A percentile compares a stretch with the other conserved stretches of the same genome.
These are phyloP conservation scores for Pythium volutum DNA, from an alignment of 352 stramenopile genomes.

Conservation along the genomic window DNA sequence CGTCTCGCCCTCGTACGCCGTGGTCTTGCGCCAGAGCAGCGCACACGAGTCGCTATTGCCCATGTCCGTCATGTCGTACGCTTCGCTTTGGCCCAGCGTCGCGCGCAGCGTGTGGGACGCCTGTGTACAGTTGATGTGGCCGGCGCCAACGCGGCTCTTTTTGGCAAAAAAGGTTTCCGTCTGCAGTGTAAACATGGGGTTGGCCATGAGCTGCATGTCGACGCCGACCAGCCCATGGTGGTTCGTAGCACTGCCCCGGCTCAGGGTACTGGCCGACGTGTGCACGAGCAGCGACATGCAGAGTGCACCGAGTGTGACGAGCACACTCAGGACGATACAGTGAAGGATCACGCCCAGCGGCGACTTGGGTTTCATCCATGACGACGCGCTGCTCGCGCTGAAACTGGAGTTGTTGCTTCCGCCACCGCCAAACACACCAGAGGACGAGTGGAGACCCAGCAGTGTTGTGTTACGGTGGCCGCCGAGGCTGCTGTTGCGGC, in stretches of 20 bases:
- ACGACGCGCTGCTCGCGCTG: background rate
- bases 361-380: constrained; percentile 21
- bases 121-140: constrained; percentile 65
- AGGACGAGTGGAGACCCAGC: constrained; percentile 5
- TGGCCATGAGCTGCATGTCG: constrained; percentile 74
- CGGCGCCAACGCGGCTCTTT: constrained; percentile 31
- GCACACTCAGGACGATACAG: constrained; percentile 27
- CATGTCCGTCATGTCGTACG: constrained; percentile 38
- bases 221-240: constrained; percentile 29
- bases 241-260: background rate
- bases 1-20: constrained; percentile 44
- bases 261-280: constrained; percentile 9
- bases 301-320: constrained; percentile 34
- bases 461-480: background rate
- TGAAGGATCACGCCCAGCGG: constrained; percentile 25
- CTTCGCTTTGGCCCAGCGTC: constrained; percentile 43
- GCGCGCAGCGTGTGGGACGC: constrained; percentile 43
- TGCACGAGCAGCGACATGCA: constrained; percentile 47
- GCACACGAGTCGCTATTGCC: constrained; percentile 66
- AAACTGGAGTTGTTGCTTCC: background rate
- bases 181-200: constrained; percentile 61
- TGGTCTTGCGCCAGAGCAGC: constrained; percentile 64
- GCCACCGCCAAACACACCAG: constrained; percentile 5
- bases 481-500: constrained; percentile 9
- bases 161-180: constrained; percentile 52